Evolutionary conservation across 2,329 filamentous ascomycete genomes (phyloP), one percentile per base, ranked within the genome.

Genomic region (Neonectria hederae): DNA sequence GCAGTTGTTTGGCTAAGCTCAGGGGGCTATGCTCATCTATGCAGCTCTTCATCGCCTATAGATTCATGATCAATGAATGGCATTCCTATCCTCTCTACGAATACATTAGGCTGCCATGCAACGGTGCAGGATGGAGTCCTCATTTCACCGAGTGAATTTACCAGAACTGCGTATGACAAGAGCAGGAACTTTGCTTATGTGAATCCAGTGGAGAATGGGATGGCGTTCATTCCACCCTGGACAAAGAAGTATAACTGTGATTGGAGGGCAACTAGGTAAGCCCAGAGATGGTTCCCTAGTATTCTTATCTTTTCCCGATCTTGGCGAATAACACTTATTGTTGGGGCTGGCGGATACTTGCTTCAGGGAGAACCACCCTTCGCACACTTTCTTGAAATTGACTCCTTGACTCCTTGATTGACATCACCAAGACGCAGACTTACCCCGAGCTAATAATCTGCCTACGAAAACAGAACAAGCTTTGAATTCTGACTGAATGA

Each of bases 191-290:
- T 80, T 11, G 78, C 80, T 4, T 76, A 74, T 54, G 77, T 81
- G 17, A 78, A 76, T 59, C 78, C 78, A 78, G 79, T 28, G 78
- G 78, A 24, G 75, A 79, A 62, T 81, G 78, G 78, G 78, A 79
- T 56, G 76, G 80, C 62, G 78, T 80, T 5, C 74, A 79, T 43
- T 69, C 72, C 2, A 69, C 72, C 6, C 68, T 81, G 28, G 75
- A 75, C n/a, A 65, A 74, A 19, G 67, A 73, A 22, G 77, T 6
- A 75, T 79, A 19, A 74, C 78, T 10, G 72, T 79, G 49, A 67
- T 76, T n/a, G 75, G 73, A 22, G 75, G 75, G 8, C 71, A 74
- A 9, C 64, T 76, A 3, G 73, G 73, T 67, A 46, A 57, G 62
- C 2, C 24, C 19, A 4, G 6, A 17, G n/a, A 28, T 51, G 10